Conservation (phyloP, 2,329 filamentous ascomycete species). For the Blastomyces percursus region DNA sequence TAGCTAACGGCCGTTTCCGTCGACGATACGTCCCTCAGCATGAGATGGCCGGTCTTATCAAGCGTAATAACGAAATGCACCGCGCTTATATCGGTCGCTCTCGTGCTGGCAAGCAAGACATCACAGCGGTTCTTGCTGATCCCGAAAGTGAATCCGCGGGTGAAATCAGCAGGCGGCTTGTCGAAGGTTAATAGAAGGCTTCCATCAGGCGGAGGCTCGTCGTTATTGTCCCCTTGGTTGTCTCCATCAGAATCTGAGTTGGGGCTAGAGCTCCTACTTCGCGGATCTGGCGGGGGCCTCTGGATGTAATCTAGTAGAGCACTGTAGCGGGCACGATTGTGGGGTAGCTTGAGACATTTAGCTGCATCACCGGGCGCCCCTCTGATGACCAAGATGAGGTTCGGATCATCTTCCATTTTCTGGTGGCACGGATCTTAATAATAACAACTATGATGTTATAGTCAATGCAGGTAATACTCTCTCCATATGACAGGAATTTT, state of each 20-base stretch:
- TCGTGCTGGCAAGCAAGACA: background rate
- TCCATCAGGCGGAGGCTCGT: background rate
- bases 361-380: background rate
- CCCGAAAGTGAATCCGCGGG: constrained; percentile 8
- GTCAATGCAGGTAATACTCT: background rate
- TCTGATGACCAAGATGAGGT: constrained; percentile 5
- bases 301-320: background rate
- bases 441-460: background rate
- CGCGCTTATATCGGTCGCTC: background rate
- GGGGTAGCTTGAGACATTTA: background rate
- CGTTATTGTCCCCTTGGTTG: background rate
- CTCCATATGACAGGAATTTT: background rate
- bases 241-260: background rate
- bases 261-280: background rate
- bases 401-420: constrained; percentile 2
- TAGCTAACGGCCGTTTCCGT: constrained; percentile 11
- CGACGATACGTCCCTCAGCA: constrained; percentile 9
- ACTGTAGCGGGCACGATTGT: constrained; percentile 5
- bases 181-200: constrained; percentile 5
- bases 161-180: constrained; percentile 4
- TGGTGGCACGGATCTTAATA: background rate
- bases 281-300: background rate
- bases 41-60: constrained; percentile 6
- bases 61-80: constrained; percentile 11
- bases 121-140: constrained; percentile 4